Conservation (phyloP, 2,329 filamentous ascomycete species). For the Aspergillus sp. region DNA sequence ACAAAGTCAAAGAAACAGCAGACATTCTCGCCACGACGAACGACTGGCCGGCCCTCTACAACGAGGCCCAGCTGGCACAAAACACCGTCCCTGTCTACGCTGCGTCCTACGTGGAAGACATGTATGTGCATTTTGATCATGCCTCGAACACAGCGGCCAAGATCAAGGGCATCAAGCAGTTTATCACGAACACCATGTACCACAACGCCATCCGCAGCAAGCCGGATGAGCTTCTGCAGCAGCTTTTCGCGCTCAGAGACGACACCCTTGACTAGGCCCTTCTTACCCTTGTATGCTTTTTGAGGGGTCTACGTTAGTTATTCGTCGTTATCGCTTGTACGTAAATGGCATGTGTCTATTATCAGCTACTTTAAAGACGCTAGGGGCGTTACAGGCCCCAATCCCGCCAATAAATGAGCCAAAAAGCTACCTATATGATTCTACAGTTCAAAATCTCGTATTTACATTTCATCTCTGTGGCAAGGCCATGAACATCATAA, state of each 20-base stretch:
- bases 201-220: slow-evolving; percentile 77
- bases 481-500: neutral
- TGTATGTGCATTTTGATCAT: slow-evolving; percentile 83
- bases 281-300: neutral
- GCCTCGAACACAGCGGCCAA: slow-evolving; percentile 71
- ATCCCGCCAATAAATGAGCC: neutral
- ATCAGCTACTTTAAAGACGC: neutral
- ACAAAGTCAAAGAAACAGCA: slow-evolving; percentile 66
- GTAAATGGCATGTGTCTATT: neutral
- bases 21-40: slow-evolving; percentile 66
- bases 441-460: neutral
- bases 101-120: slow-evolving; percentile 79
- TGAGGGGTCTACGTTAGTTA: neutral
- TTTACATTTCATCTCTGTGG: neutral
- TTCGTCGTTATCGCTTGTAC: neutral
- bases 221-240: slow-evolving; percentile 72
- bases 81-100: slow-evolving; percentile 87
- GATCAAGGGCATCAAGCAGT: slow-evolving; percentile 76
- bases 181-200: slow-evolving; percentile 82
- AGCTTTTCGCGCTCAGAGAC: slow-evolving; percentile 75
- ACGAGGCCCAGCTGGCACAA: slow-evolving; percentile 67
- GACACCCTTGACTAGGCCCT: slow-evolving; percentile 56
- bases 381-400: too few relatives aligned
- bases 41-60: slow-evolving; percentile 76
- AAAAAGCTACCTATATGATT: neutral